A percentile compares a stretch with the other conserved stretches of the same genome.
Evolutionary conservation across 352 stramenopile species (phyloP).

Genomic region (Phytopythium ostracodes): DNA sequence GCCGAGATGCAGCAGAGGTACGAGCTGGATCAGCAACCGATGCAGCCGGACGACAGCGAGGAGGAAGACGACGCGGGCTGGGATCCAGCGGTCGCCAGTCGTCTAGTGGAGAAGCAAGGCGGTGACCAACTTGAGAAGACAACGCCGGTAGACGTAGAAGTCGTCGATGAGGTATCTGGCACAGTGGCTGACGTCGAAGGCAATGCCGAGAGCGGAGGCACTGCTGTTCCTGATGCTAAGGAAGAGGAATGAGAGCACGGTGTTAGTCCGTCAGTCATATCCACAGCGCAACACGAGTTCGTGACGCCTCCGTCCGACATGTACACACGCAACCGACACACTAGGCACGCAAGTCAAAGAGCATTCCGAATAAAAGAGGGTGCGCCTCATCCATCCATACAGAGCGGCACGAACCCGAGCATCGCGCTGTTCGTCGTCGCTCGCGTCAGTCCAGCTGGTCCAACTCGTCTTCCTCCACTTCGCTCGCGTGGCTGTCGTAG

Average conservation of each 20-base stretch:
- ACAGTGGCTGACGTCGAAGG: neutral
- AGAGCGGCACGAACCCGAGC: neutral
- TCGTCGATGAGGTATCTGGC: neutral
- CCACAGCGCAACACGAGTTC: neutral
- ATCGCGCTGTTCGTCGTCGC: too few species aligned
- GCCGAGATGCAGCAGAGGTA: neutral
- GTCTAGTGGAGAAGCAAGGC: neutral
- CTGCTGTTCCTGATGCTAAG: neutral
- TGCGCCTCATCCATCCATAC: neutral
- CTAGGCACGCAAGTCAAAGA: conserved; percentile 1
- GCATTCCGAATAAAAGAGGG: conserved; percentile 1
- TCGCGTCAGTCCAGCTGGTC: conserved; percentile 57
- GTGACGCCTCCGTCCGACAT: neutral
- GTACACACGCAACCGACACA: neutral
- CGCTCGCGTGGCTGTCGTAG: conserved; percentile 25
- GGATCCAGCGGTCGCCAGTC: neutral
- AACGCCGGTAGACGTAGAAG: too few species aligned
- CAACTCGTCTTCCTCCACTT: conserved; percentile 56
- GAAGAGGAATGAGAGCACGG: neutral
- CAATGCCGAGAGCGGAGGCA: neutral
- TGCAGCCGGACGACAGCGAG: neutral
- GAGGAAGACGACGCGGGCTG: neutral
- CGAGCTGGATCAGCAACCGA: neutral
- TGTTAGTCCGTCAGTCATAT: neutral
- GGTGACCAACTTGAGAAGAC: neutral